Evolutionary conservation across 2,329 filamentous ascomycete genomes (phyloP).

Genomic region (Dendryphion nanum): DNA sequence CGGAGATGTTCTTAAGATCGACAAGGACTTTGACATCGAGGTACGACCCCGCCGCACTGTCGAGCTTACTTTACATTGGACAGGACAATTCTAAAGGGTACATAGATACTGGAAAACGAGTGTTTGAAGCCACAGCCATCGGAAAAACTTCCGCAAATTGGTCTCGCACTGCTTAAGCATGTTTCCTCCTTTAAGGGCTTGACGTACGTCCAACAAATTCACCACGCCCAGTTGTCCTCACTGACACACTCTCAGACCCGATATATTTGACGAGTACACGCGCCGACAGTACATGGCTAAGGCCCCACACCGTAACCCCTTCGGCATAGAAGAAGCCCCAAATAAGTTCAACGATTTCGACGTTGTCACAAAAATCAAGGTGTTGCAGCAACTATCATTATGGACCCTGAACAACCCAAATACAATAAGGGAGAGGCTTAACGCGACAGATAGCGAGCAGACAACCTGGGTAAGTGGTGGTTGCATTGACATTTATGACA

Average conservation of each 20-base stretch:
- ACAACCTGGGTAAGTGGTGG: slow-evolving; percentile 70
- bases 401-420: slow-evolving; percentile 89
- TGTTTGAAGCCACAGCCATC: slow-evolving; percentile 76
- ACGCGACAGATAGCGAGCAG: slow-evolving; percentile 78
- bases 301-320: slow-evolving; percentile 77
- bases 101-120: slow-evolving; percentile 82
- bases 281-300: slow-evolving; percentile 85
- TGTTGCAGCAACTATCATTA: slow-evolving; percentile 84
- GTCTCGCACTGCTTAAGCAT: slow-evolving; percentile 83
- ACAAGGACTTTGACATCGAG: slow-evolving; percentile 85
- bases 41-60: slow-evolving; percentile 56
- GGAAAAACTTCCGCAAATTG: slow-evolving; percentile 73
- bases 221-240: background rate
- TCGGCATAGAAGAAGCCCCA: slow-evolving; percentile 72
- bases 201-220: slow-evolving; percentile 57
- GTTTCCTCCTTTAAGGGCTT: slow-evolving; percentile 91
- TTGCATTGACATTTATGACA: background rate
- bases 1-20: slow-evolving; percentile 83
- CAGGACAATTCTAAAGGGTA: slow-evolving; percentile 33
- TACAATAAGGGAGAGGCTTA: slow-evolving; percentile 81
- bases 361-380: slow-evolving; percentile 74
- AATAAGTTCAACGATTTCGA: slow-evolving; percentile 78
- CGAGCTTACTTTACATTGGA: too few relatives aligned
- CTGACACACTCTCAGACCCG: slow-evolving; percentile 56
- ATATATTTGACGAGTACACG: slow-evolving; percentile 91